Percentiles rank a stretch among this genome's conserved stretches.
Conservation (phyloP, 192 early-diverging fungal species). For the Linderina pennispora region DNA sequence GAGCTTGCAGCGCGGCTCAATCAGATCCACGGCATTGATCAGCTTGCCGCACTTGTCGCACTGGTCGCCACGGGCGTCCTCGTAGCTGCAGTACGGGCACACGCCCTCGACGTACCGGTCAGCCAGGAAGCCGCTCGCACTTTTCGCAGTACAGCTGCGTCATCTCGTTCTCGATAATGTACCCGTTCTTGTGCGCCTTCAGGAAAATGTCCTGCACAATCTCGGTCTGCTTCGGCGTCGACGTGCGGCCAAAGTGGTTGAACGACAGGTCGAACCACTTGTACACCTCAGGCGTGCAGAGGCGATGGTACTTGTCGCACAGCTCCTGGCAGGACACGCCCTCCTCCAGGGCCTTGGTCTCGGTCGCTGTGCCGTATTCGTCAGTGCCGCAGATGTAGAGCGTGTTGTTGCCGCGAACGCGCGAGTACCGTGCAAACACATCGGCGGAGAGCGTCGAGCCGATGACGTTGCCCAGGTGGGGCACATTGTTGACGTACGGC, state of each 20-base stretch:
- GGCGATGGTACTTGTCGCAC: conserved; percentile 92
- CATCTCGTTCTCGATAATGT: conserved; percentile 67
- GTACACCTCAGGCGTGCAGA: conserved; percentile 85
- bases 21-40: conserved; percentile 86
- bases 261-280: conserved; percentile 95
- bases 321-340: conserved; percentile 83
- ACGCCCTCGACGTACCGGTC: conserved; percentile 97
- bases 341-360: conserved; percentile 96
- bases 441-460: conserved; percentile 98
- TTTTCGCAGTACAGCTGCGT: conserved; percentile 88
- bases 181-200: conserved; percentile 64
- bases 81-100: conserved; percentile 85
- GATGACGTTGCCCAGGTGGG: conserved; percentile 98
- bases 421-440: conserved; percentile 90
- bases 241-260: conserved; percentile 94
- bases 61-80: conserved; percentile 97
- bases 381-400: conserved; percentile 95
- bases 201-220: conserved; percentile 89
- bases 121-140: conserved; percentile 86
- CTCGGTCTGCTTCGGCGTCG: conserved; percentile 83
- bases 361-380: conserved; percentile 99
- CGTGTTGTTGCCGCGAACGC: conserved; percentile 83
- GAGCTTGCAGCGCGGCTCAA: conserved; percentile 93
- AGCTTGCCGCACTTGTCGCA: conserved; percentile 93
- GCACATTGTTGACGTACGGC: conserved; percentile 98